These are phyloP conservation scores for Plasmodium cynomolgi DNA, from an alignment of 169 alveolate species.

Conservation along the genomic window DNA sequence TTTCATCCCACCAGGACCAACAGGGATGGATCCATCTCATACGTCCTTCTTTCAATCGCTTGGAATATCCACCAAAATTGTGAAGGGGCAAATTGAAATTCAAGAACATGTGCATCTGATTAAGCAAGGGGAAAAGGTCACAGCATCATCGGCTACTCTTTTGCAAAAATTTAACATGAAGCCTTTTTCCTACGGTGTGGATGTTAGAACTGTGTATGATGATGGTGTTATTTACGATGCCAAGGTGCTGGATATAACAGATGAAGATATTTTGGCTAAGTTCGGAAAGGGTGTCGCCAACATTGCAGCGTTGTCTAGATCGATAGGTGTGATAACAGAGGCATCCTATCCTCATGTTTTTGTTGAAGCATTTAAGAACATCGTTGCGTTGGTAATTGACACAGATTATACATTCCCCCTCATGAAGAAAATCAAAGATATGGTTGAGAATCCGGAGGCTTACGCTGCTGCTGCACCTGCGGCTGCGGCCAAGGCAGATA, in stretches of 20 bases:
- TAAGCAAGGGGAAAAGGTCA: conserved; percentile 95
- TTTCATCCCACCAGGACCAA: conserved; percentile 99
- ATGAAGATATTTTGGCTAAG: conserved; percentile 90
- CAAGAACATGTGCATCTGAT: conserved; percentile 95
- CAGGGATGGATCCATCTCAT: conserved; percentile 99
- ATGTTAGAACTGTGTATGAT: conserved; percentile 94
- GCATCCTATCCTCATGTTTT: conserved; percentile 96
- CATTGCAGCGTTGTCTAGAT: conserved; percentile 95
- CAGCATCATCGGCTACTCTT: conserved; percentile 97
- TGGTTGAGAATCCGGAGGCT: conserved; percentile 94
- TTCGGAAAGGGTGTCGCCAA: conserved; percentile 91
- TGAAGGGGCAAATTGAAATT: conserved; percentile 98
- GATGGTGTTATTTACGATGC: conserved; percentile 96
- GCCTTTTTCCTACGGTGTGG: conserved; percentile 98
- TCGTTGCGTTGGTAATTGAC: conserved; percentile 96
- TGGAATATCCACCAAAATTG: conserved; percentile 98
- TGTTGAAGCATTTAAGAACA: conserved; percentile 96
- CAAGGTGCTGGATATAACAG: conserved; percentile 95
- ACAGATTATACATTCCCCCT: conserved; percentile 95
- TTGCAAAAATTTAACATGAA: conserved; percentile 96
- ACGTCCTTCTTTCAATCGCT: conserved; percentile 99
- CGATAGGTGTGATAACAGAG: conserved; percentile 94
- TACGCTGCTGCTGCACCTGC: conserved; percentile 91
- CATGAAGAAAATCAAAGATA: conserved; percentile 92
- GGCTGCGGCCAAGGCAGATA: conserved; percentile 78